A percentile compares a stretch with the other conserved stretches of the same genome.
Conservation (phyloP, 257 asterid species). For the Nicotiana obtusifolia region DNA sequence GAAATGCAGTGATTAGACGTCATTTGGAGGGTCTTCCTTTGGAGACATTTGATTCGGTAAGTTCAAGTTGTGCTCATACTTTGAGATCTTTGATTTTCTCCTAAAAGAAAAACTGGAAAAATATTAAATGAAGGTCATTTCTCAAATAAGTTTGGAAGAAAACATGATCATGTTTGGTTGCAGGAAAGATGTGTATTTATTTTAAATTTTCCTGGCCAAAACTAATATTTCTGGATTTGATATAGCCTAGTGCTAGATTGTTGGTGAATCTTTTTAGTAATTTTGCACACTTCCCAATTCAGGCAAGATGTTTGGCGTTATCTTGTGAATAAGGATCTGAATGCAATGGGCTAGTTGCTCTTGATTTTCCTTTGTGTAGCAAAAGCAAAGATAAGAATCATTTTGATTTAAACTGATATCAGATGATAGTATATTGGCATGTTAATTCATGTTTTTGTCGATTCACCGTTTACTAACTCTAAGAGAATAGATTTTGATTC, state of each 20-base stretch:
- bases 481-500: conserved; percentile 80
- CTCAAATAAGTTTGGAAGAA: background rate
- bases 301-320: background rate
- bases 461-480: conserved; percentile 62
- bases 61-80: conserved; percentile 29
- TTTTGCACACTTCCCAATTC: background rate
- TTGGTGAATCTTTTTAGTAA: background rate
- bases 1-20: conserved; percentile 92
- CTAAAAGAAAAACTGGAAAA: background rate
- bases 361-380: background rate
- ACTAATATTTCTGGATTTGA: background rate
- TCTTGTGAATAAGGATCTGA: background rate
- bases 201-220: background rate
- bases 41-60: conserved; percentile 97
- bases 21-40: conserved; percentile 88
- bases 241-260: background rate
- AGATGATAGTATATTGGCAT: background rate
- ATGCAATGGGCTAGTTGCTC: conserved; percentile 1
- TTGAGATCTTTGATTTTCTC: conserved; percentile 1
- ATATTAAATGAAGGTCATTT: background rate
- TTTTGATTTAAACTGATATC: background rate
- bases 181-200: background rate
- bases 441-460: conserved; percentile 4
- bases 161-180: background rate
- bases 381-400: background rate